Conservation (phyloP, 129 eudicot species). For the Heracleum sosnowskyi region DNA sequence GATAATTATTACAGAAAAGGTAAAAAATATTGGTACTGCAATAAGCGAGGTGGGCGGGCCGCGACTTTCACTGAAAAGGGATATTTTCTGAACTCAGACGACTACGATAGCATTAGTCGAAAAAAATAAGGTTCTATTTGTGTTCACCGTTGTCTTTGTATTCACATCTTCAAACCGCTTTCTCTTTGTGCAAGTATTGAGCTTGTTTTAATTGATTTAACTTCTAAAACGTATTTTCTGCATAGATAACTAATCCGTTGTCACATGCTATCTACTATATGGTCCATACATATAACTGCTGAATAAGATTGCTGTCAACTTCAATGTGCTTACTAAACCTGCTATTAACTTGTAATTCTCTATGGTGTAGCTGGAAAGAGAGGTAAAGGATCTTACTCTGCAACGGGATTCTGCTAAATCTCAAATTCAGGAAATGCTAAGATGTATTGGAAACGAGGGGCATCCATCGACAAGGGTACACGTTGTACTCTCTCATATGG, state of each 20-base stretch:
- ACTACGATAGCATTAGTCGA: not conserved
- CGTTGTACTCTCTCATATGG: not conserved
- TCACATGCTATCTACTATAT: not conserved
- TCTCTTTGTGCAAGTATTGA: not conserved
- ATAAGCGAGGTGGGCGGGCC: not conserved
- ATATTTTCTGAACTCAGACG: not conserved
- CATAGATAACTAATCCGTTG: not conserved
- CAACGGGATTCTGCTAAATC: constrained; percentile 77
- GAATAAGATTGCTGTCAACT: not conserved
- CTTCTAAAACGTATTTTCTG: not conserved
- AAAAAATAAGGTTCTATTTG: not conserved
- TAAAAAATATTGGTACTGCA: not conserved
- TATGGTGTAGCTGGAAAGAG: constrained; percentile 62
- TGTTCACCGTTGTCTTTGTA: not conserved
- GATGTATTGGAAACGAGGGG: constrained; percentile 39
- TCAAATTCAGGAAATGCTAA: constrained; percentile 65
- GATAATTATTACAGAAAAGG: not conserved
- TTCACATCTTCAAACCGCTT: not conserved
- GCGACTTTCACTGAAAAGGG: not conserved
- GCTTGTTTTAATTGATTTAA: not conserved
- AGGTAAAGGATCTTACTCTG: constrained; percentile 54
- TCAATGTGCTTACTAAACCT: not conserved
- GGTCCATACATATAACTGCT: not conserved
- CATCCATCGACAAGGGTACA: constrained; percentile 42
- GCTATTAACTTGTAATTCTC: constrained; percentile 4